phyloP scores from a whole-genome alignment of 768 basidiomycete genomes.

The Lentinula boryana region DNA sequence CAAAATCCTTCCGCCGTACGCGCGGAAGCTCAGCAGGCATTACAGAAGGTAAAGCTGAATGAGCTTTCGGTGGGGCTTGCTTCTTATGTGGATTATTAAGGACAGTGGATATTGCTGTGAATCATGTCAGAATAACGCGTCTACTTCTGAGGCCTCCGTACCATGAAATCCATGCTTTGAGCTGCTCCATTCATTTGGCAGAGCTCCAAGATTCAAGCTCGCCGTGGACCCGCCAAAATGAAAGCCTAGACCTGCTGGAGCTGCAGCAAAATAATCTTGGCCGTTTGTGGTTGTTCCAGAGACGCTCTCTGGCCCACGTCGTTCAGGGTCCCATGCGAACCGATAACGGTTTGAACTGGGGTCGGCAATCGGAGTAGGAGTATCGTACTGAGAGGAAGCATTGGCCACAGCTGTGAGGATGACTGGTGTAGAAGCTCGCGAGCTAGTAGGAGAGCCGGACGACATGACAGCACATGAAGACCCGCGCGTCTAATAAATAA shows the following conservation, averaged over 20 bases:
- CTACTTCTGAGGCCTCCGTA: constrained; percentile 24
- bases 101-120: constrained; percentile 85
- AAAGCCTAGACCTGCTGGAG: constrained; percentile 37
- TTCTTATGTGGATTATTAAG: constrained; percentile 85
- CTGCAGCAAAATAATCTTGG: constrained; percentile 51
- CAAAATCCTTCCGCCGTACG: constrained; percentile 79
- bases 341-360: constrained; percentile 55
- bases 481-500: background rate
- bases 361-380: background rate
- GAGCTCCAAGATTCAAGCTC: constrained; percentile 38
- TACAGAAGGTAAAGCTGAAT: constrained; percentile 70
- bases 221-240: constrained; percentile 45
- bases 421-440: constrained; percentile 3
- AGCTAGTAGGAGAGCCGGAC: background rate
- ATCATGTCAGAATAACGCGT: background rate
- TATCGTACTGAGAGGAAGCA: background rate
- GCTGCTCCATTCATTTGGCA: constrained; percentile 73
- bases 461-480: constrained; percentile 6
- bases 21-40: constrained; percentile 73
- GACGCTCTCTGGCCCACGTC: constrained; percentile 63
- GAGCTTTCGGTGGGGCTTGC: constrained; percentile 83
- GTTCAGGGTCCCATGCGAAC: constrained; percentile 68
- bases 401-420: constrained; percentile 5
- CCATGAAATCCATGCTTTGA: constrained; percentile 86
- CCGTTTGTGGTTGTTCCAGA: constrained; percentile 69